A percentile compares a stretch with the other conserved stretches of the same genome.
These are phyloP conservation scores for Termitomyces sp. DNA, from an alignment of 768 basidiomycete species.

Conservation along the genomic window DNA sequence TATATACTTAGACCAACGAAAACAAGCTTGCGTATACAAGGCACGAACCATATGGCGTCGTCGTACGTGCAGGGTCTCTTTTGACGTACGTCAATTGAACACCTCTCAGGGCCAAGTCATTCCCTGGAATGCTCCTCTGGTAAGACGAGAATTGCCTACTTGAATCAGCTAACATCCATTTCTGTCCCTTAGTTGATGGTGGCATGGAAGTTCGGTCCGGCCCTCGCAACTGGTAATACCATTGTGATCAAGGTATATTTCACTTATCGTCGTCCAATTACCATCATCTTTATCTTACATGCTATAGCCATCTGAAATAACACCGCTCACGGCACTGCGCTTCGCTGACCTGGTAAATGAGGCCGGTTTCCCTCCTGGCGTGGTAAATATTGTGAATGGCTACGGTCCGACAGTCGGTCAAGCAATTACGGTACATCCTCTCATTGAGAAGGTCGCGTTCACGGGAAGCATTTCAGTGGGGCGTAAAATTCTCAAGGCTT, in stretches of 20 bases:
- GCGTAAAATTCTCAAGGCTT: slow-evolving; percentile 71
- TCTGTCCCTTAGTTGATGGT: slow-evolving; percentile 16
- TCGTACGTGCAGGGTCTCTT: too few species aligned
- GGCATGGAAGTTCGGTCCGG: slow-evolving; percentile 23
- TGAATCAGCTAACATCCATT: neutral
- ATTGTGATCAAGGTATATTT: slow-evolving; percentile 1
- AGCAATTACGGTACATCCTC: slow-evolving; percentile 54
- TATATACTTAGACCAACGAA: too few species aligned
- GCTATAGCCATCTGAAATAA: too few species aligned
- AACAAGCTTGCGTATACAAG: too few species aligned
- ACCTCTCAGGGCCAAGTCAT: slow-evolving; percentile 46
- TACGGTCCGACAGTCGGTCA: slow-evolving; percentile 53
- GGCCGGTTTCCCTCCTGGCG: slow-evolving; percentile 68
- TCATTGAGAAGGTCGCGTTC: slow-evolving; percentile 72
- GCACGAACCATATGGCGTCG: too few species aligned
- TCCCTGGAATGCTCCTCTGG: slow-evolving; percentile 46
- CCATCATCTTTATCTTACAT: neutral
- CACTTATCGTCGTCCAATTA: neutral
- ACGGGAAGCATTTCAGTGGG: slow-evolving; percentile 79
- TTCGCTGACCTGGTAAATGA: too few species aligned
- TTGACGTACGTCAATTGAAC: too few species aligned
- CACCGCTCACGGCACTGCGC: too few species aligned
- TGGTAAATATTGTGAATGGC: too few species aligned
- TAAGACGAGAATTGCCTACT: neutral
- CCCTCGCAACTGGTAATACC: slow-evolving; percentile 41